Evolutionary conservation across 2,329 filamentous ascomycete genomes (phyloP).

Genomic region (Penicillium janthinellum): DNA sequence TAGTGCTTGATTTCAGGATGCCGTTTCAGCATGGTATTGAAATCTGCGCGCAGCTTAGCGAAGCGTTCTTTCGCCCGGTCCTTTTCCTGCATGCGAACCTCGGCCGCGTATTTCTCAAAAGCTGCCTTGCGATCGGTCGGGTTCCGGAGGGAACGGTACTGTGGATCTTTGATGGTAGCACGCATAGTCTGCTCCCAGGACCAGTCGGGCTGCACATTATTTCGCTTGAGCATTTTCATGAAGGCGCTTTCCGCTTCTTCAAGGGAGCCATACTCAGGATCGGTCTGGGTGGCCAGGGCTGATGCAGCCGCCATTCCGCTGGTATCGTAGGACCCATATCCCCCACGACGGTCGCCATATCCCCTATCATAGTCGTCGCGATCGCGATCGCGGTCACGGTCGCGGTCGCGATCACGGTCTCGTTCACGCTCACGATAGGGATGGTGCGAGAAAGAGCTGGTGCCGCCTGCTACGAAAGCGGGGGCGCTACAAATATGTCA

Average conservation of each 20-base stretch:
- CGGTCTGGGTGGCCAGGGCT: constrained; percentile 51
- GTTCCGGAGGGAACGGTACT: constrained; percentile 90
- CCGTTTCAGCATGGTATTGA: constrained; percentile 91
- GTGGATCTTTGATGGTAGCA: constrained; percentile 82
- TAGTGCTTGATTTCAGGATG: constrained; percentile 97
- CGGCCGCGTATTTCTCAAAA: constrained; percentile 92
- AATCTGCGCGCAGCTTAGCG: constrained; percentile 88
- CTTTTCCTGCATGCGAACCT: constrained; percentile 89
- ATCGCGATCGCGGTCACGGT: constrained; percentile 37
- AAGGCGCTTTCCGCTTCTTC: constrained; percentile 95
- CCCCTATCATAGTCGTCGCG: constrained; percentile 46
- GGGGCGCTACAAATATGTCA: constrained; percentile 48
- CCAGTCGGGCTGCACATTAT: constrained; percentile 87
- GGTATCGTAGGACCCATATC: constrained; percentile 46
- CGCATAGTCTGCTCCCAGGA: constrained; percentile 88
- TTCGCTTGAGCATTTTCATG: constrained; percentile 81
- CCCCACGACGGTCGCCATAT: constrained; percentile 42
- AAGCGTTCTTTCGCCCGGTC: constrained; percentile 91
- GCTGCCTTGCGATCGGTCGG: constrained; percentile 86
- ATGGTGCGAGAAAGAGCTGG: constrained; percentile 44
- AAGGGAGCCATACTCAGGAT: constrained; percentile 74
- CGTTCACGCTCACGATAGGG: constrained; percentile 50
- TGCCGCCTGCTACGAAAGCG: constrained; percentile 63
- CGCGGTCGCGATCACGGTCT: constrained; percentile 39
- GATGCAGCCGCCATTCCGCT: constrained; percentile 45